Conservation (phyloP, 2,329 filamentous ascomycete genomes). For the Aspergillus chevalieri region DNA sequence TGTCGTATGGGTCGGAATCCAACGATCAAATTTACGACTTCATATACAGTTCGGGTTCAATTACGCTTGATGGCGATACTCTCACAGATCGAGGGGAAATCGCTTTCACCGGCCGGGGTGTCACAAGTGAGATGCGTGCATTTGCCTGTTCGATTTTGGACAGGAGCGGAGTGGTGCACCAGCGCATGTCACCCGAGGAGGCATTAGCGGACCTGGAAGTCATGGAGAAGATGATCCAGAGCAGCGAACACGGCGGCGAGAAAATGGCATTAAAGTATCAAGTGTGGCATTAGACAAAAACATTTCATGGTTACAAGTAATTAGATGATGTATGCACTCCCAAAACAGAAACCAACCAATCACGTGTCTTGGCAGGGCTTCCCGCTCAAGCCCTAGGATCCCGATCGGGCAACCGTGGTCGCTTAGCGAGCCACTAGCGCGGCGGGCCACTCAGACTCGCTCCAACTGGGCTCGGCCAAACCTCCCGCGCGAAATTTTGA, state of each 20-base stretch:
- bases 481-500: slow-evolving; percentile 35
- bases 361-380: slow-evolving; percentile 13
- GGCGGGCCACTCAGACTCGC: slow-evolving; percentile 23
- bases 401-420: slow-evolving; percentile 14
- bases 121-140: slow-evolving; percentile 47
- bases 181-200: slow-evolving; percentile 44
- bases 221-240: slow-evolving; percentile 31
- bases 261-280: slow-evolving; percentile 20
- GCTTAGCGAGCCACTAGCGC: slow-evolving; percentile 32
- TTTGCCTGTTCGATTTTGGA: slow-evolving; percentile 43
- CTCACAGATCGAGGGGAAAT: slow-evolving; percentile 29
- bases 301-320: neutral
- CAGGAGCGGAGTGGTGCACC: slow-evolving; percentile 34
- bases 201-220: slow-evolving; percentile 49
- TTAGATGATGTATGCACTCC: slow-evolving; percentile 3
- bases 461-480: slow-evolving; percentile 21
- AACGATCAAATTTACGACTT: slow-evolving; percentile 45
- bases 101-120: slow-evolving; percentile 44
- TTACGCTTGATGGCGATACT: neutral
- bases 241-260: slow-evolving; percentile 26
- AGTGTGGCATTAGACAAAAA: slow-evolving; percentile 1
- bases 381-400: slow-evolving; percentile 17
- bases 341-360: too few species aligned
- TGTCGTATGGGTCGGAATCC: slow-evolving; percentile 50
- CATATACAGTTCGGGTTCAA: slow-evolving; percentile 15